These are phyloP conservation scores for Dictyophora rubrovolvata DNA, from an alignment of 768 basidiomycete genomes.

Conservation along the genomic window DNA sequence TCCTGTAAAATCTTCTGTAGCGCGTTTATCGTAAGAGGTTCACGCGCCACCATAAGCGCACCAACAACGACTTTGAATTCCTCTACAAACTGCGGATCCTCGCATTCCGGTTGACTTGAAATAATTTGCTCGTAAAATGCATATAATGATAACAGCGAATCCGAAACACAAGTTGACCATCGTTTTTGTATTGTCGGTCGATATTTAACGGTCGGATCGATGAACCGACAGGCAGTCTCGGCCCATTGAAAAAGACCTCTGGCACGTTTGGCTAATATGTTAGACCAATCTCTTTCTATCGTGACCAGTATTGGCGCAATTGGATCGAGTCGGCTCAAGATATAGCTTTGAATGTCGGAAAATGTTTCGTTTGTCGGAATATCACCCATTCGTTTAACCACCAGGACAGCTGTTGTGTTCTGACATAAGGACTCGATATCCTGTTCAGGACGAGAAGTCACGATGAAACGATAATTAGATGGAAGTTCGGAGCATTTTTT, in stretches of 20 bases:
- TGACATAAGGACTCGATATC: background rate
- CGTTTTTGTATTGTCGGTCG: background rate
- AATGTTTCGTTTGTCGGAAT: background rate
- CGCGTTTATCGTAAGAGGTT: slow-evolving; percentile 13
- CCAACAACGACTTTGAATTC: slow-evolving; percentile 15
- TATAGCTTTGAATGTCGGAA: background rate
- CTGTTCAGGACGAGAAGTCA: background rate
- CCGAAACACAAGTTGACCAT: background rate
- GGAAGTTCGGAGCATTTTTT: background rate
- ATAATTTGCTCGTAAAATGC: slow-evolving; percentile 16
- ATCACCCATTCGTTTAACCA: background rate
- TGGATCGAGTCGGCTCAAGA: background rate
- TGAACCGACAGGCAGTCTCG: slow-evolving; percentile 18
- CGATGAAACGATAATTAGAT: background rate
- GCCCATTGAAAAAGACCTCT: slow-evolving; percentile 21
- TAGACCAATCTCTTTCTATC: background rate
- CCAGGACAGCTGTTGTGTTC: background rate
- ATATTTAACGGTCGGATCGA: slow-evolving; percentile 1
- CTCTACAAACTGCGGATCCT: background rate
- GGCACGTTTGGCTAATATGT: background rate
- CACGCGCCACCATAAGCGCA: slow-evolving; percentile 17
- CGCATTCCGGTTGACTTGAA: slow-evolving; percentile 13
- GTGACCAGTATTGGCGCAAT: background rate
- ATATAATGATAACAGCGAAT: background rate
- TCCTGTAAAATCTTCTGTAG: slow-evolving; percentile 11